Conservation (phyloP, 495 filamentous ascomycete species). For the Tuber calosporum region DNA sequence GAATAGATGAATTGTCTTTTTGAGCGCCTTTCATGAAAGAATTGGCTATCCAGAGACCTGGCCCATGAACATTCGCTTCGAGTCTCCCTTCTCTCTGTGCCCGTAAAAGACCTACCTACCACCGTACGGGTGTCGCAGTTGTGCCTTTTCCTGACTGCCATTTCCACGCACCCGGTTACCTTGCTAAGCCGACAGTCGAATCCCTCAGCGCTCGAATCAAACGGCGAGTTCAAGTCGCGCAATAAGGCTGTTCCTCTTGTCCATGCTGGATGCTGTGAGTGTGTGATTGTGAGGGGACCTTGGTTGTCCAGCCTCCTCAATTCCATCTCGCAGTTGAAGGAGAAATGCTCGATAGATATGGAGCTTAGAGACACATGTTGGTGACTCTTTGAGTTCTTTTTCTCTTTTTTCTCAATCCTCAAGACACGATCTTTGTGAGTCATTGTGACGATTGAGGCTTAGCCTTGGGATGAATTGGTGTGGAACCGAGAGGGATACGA, state of each 20-base stretch:
- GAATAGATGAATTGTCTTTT: not conserved
- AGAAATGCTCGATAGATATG: conserved; percentile 4
- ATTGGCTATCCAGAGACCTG: not conserved
- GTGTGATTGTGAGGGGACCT: not conserved
- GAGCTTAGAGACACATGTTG: not conserved
- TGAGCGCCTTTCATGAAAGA: not conserved
- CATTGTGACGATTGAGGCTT: not conserved
- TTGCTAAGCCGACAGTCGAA: not conserved
- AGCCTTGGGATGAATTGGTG: not conserved
- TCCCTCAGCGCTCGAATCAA: not conserved
- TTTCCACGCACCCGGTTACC: not conserved
- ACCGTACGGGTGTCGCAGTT: too few species aligned
- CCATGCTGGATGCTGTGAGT: not conserved
- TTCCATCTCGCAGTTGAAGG: not conserved
- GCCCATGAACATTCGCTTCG: not conserved
- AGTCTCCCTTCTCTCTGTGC: not conserved
- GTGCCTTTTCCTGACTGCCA: not conserved
- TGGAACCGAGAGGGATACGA: not conserved
- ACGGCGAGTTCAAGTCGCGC: not conserved
- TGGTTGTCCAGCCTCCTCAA: conserved; percentile 2
- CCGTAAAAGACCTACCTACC: not conserved
- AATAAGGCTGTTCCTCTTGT: not conserved
- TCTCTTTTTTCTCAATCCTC: too few species aligned
- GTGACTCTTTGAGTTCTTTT: conserved; percentile 4
- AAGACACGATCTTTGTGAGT: not conserved